A percentile compares a stretch with the other conserved stretches of the same genome.
phyloP scores from a whole-genome alignment of 495 filamentous ascomycete species.

The Penicillium canescens region DNA sequence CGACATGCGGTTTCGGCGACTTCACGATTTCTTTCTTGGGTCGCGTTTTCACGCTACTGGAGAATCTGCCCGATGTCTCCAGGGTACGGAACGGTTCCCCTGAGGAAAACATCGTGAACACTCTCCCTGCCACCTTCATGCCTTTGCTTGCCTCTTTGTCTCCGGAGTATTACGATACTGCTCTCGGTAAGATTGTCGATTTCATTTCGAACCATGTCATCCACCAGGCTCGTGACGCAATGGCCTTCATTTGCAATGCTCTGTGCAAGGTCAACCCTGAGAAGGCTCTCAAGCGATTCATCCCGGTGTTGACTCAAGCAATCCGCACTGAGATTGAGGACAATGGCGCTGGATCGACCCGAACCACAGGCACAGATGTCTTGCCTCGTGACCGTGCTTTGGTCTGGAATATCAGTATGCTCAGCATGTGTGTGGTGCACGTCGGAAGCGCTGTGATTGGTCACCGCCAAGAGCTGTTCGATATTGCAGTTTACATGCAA shows the following conservation, averaged over 20 bases:
- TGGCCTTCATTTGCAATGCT: slow-evolving; percentile 97
- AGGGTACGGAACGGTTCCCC: slow-evolving; percentile 85
- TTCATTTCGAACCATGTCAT: slow-evolving; percentile 97
- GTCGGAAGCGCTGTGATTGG: slow-evolving; percentile 86
- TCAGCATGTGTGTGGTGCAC: slow-evolving; percentile 98
- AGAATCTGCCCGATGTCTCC: slow-evolving; percentile 91
- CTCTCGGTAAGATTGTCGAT: slow-evolving; percentile 84
- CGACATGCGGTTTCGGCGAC: slow-evolving; percentile 89
- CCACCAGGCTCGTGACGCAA: slow-evolving; percentile 94
- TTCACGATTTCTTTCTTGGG: slow-evolving; percentile 89
- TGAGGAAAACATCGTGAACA: slow-evolving; percentile 97
- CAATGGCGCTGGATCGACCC: slow-evolving; percentile 92
- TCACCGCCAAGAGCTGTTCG: slow-evolving; percentile 84
- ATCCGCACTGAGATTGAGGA: slow-evolving; percentile 97
- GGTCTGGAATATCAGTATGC: slow-evolving; percentile 95
- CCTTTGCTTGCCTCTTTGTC: slow-evolving; percentile 91
- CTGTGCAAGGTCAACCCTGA: slow-evolving; percentile 92
- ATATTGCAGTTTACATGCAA: slow-evolving; percentile 94
- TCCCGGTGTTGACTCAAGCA: slow-evolving; percentile 84
- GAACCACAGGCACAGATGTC: slow-evolving; percentile 90
- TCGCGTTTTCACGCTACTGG: slow-evolving; percentile 90
- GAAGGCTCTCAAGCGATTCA: slow-evolving; percentile 84
- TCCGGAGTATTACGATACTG: slow-evolving; percentile 88
- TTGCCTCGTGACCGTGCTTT: slow-evolving; percentile 88
- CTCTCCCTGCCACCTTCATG: slow-evolving; percentile 86